Conservation (phyloP, 257 asterid species). For the Jacaranda mimosifolia region DNA sequence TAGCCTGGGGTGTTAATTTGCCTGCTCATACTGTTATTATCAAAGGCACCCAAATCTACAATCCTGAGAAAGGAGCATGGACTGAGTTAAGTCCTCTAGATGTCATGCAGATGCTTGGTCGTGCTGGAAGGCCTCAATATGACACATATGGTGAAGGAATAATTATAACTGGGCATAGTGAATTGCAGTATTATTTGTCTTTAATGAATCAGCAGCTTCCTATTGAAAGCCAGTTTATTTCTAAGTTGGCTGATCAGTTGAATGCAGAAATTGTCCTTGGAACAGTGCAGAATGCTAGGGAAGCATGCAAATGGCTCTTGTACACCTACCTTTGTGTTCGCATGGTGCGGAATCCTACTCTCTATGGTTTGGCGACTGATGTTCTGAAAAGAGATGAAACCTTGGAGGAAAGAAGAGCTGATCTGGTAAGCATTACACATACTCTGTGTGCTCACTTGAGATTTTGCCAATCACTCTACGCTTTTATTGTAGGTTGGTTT, state of each 20-base stretch:
- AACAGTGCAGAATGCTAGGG: conserved; percentile 70
- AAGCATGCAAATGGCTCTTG: conserved; percentile 70
- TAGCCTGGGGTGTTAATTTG: conserved; percentile 76
- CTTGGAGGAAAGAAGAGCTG: conserved; percentile 71
- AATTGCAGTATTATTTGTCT: conserved; percentile 62
- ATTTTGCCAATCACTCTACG: conserved; percentile 1
- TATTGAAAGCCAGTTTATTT: conserved; percentile 69
- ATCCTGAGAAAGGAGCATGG: conserved; percentile 77
- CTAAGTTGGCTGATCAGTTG: conserved; percentile 72
- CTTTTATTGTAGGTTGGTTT: conserved; percentile 15
- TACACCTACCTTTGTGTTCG: conserved; percentile 65
- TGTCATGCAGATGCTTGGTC: conserved; percentile 82
- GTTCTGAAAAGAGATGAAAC: conserved; percentile 46
- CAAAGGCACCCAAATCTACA: conserved; percentile 70
- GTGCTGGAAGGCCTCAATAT: conserved; percentile 76
- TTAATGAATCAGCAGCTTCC: conserved; percentile 75
- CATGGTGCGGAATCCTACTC: conserved; percentile 66
- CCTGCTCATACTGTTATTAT: conserved; percentile 74
- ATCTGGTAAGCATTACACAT: conserved; percentile 48
- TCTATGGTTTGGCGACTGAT: conserved; percentile 63
- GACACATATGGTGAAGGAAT: conserved; percentile 70
- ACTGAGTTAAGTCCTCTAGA: conserved; percentile 72
- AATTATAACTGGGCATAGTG: conserved; percentile 67
- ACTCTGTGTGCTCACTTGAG: neutral
- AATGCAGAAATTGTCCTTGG: conserved; percentile 74